Conservation (phyloP, 75 land plant genomes). For the Azolla pinnata region DNA sequence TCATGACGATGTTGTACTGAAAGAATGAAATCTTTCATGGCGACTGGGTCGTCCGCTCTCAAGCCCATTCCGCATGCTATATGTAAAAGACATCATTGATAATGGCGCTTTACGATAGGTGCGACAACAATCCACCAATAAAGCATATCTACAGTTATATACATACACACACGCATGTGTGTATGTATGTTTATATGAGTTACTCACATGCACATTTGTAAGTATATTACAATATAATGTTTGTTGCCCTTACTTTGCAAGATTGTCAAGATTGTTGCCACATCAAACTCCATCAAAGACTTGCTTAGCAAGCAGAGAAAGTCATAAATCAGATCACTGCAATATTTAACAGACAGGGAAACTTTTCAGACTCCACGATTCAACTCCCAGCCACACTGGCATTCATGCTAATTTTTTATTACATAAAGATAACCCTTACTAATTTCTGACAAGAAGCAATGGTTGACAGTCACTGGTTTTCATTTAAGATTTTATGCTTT, state of each 20-base stretch:
- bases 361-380: no score
- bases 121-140: no score
- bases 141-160: no score
- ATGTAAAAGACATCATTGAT: no score
- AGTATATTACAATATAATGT: no score
- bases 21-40: slow-evolving; percentile 77
- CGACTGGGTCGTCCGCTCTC: slow-evolving; percentile 74
- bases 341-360: slow-evolving; percentile 5
- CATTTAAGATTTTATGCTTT: no score
- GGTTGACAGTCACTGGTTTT: no score
- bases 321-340: slow-evolving; percentile 86
- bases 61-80: slow-evolving; percentile 89
- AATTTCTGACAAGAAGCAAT: not conserved
- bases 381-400: not conserved
- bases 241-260: slow-evolving; percentile 80
- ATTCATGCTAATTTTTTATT: not conserved
- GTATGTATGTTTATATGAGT: no score
- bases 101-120: no score
- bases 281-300: slow-evolving; percentile 73
- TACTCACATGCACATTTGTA: no score
- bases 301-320: slow-evolving; percentile 60
- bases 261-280: slow-evolving; percentile 68
- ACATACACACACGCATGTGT: no score
- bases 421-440: not conserved
- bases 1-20: slow-evolving; percentile 59